Base-by-base conservation (phyloP, 208 protist genomes). In the Entamoeba dispar region DNA sequence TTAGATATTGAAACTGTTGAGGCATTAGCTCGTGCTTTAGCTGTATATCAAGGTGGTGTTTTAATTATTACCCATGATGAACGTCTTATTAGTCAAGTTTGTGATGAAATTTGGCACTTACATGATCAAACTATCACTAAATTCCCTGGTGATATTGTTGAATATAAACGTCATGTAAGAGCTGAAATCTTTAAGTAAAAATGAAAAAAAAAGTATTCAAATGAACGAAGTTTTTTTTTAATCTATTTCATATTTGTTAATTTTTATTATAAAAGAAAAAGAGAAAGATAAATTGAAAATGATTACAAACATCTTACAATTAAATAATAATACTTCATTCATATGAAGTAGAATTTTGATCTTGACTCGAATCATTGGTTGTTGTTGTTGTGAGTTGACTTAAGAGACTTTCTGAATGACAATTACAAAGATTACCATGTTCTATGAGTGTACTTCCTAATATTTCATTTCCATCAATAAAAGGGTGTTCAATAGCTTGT, bases 1-100 rank as follows among this genome's bases (percentile, higher is more conserved):
- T 93, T 98, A 17, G 97, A 98, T 94, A 95, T 98, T 91, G 97
- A 98, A 94, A 95, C 94, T 3, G 50, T 50, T 27, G 43, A 92
- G 4, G 93, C 94, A 22, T 49, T 95, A 5, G 92, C 90, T 12
- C 22, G 90, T 31, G 86, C 52, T 22, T 57, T 95, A 22, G 14
- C 77, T 31, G 5, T 47, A 4, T 95, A 91, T 38, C 22, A 94
- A 50, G 94, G 94, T 50, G 92, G 52, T 10, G 55, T 95, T n/a
- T 27, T 95, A 2, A 49, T 94, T 47, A 91, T 95, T 77, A 92
- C 93, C 43, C 94, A 95, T 86, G 93, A 95, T 50, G 31, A 55
- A 5, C 49, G 17, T 47, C 51, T 95, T 19, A 50, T 95, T 6
- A 50, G 92, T 3, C 3, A 14, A 5, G 92, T 94, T 15, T 73